Base-by-base conservation (phyloP, 805 yeast species). In the Ogataea salicorniae region DNA sequence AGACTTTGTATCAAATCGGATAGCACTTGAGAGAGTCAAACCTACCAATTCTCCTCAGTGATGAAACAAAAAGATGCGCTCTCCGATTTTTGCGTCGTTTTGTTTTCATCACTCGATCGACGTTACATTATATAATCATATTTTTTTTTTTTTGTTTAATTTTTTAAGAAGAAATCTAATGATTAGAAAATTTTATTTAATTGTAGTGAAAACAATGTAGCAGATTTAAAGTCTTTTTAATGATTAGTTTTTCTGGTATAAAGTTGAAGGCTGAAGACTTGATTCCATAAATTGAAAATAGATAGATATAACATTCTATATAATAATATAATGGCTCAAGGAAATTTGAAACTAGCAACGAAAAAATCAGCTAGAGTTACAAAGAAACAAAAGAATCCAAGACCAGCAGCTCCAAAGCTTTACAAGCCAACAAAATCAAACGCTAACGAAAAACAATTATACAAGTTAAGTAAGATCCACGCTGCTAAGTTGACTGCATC, bases 331-430 rank as follows among this genome's bases (percentile, higher is more conserved):
- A 85, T 86, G 94, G 87, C 84, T 15, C 94, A 86, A 66, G 89
- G 88, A 43, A 79, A 81, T 46, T 62, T 79, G n/a, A 83, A 82
- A 56, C 74, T 84, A 37, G 39, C 61, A 8, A 64, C 69, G 46
- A 79, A 76, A 62, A 71, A 68, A 37, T 66, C 74, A 14, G 72
- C 73, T n/a, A 71, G 83, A 62, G 75, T 76, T 46, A 76, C 91
- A 1, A 85, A 84, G 69, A 79, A 72, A 59, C 89, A 83, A 59
- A 71, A 67, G 57, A 81, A 82, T 57, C 77, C 84, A 34, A 80
- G 77, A 52, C 77, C 77, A 53, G 86, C 87, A 23, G 94, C 95
- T 15, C 96, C 95, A 26, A 76, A 77, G 61, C 77, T 78, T 48
- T 70, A 77, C 57, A 85, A 83, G 52, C 81, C 95, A 4, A 83